Conservation (phyloP, 1,139 yeast genomes). For the Blastobotrys ciferrii region DNA sequence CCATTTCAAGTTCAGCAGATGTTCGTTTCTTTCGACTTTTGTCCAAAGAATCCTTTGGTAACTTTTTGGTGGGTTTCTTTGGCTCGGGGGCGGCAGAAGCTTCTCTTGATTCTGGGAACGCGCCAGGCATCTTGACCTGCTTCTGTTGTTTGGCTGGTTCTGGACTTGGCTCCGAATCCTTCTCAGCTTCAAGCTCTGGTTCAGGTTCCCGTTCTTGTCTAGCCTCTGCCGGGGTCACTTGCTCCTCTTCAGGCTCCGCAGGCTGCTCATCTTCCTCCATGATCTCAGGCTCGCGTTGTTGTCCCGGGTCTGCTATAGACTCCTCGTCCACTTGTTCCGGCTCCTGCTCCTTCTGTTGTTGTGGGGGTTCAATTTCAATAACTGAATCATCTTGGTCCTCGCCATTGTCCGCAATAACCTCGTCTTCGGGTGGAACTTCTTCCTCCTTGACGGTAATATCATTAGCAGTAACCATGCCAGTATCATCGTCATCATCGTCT, state of each 20-base stretch:
- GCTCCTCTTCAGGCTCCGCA: neutral
- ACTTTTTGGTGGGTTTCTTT: neutral
- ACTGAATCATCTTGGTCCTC: neutral
- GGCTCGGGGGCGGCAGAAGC: neutral
- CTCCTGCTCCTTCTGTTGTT: too few species aligned
- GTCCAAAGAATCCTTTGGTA: neutral
- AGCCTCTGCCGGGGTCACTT: too few species aligned
- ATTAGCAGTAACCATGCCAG: constrained; percentile 2
- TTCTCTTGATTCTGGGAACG: constrained; percentile 11
- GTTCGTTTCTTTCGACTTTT: neutral
- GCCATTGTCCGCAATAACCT: neutral
- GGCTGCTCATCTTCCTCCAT: neutral
- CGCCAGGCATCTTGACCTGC: constrained; percentile 13
- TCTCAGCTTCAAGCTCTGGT: neutral
- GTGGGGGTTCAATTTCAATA: neutral
- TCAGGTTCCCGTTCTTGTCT: too few species aligned
- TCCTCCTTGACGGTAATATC: neutral
- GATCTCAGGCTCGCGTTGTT: too few species aligned
- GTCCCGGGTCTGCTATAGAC: too few species aligned
- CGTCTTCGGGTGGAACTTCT: neutral
- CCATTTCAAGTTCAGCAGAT: neutral
- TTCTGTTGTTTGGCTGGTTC: neutral
- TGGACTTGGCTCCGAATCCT: neutral
- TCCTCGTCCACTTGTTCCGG: too few species aligned
- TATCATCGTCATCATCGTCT: constrained; percentile 2